Evolutionary conservation across 306 rosid genomes (phyloP).

Genomic region (Inga leiocalycina): DNA sequence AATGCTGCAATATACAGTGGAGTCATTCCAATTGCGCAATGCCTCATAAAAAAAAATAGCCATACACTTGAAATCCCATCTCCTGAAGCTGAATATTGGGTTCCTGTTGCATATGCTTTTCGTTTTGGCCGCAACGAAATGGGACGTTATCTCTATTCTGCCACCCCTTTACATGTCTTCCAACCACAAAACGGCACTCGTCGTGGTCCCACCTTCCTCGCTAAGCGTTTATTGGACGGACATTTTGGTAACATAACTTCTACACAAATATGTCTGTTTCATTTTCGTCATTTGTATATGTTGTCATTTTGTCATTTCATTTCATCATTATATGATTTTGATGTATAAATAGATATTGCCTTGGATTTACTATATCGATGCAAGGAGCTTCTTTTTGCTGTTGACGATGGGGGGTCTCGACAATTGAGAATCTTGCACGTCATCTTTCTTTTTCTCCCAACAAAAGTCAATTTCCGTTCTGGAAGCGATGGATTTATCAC

Average conservation of each 20-base stretch:
- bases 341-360: background rate
- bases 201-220: fast-evolving
- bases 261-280: background rate
- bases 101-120: background rate
- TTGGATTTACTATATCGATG: background rate
- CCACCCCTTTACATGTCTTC: background rate
- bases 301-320: background rate
- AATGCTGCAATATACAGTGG: background rate
- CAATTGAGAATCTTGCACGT: background rate
- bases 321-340: background rate
- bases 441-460: no score
- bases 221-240: background rate
- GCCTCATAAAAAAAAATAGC: background rate
- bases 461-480: background rate
- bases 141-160: background rate
- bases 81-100: fast-evolving
- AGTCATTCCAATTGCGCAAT: background rate
- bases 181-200: background rate
- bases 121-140: background rate
- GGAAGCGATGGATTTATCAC: background rate
- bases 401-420: fast-evolving
- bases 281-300: no score
- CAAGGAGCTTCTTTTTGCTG: background rate
- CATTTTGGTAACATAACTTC: no score
- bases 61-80: background rate